Conservation (phyloP, 2,329 filamentous ascomycete genomes). For the Verticillium longisporum region DNA sequence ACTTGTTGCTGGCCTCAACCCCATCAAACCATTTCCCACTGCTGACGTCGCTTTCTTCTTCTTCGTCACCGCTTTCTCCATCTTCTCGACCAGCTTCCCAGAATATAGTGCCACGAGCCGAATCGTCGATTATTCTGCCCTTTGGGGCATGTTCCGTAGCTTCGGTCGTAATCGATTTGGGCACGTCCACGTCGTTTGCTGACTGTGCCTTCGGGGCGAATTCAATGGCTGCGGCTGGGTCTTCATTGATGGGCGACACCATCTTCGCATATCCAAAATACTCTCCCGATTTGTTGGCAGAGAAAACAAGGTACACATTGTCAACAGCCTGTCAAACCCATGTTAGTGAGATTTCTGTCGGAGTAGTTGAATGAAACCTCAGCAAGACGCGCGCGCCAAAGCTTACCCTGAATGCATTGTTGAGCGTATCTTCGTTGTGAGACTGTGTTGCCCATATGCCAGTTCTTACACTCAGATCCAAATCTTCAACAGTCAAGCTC, state of each 20-base stretch:
- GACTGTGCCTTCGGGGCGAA: slow-evolving; percentile 60
- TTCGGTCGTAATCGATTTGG: slow-evolving; percentile 73
- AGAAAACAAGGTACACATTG: slow-evolving; percentile 88
- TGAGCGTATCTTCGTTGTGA: slow-evolving; percentile 82
- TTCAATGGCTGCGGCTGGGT: slow-evolving; percentile 62
- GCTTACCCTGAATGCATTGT: slow-evolving; percentile 71
- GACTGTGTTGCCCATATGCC: slow-evolving; percentile 91
- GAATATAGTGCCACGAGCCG: slow-evolving; percentile 89
- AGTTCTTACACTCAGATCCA: slow-evolving; percentile 81
- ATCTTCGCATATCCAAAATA: slow-evolving; percentile 95
- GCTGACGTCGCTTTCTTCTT: slow-evolving; percentile 31
- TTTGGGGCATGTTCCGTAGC: slow-evolving; percentile 72
- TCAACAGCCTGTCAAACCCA: slow-evolving; percentile 55
- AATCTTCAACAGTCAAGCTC: slow-evolving; percentile 82
- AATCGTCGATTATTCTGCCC: slow-evolving; percentile 87
- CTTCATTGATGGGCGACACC: slow-evolving; percentile 75
- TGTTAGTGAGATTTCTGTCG: no score
- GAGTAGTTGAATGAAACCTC: slow-evolving; percentile 1
- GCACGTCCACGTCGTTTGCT: slow-evolving; percentile 55
- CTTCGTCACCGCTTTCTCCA: slow-evolving; percentile 32
- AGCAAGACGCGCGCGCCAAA: slow-evolving; percentile 12
- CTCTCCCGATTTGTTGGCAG: slow-evolving; percentile 94
- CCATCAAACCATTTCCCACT: slow-evolving; percentile 31
- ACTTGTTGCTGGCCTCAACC: slow-evolving; percentile 45
- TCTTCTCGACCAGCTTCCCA: slow-evolving; percentile 77